Evolutionary conservation across 371 early-diverging fungal genomes (phyloP).

Genomic region (Massospora cicadina): DNA sequence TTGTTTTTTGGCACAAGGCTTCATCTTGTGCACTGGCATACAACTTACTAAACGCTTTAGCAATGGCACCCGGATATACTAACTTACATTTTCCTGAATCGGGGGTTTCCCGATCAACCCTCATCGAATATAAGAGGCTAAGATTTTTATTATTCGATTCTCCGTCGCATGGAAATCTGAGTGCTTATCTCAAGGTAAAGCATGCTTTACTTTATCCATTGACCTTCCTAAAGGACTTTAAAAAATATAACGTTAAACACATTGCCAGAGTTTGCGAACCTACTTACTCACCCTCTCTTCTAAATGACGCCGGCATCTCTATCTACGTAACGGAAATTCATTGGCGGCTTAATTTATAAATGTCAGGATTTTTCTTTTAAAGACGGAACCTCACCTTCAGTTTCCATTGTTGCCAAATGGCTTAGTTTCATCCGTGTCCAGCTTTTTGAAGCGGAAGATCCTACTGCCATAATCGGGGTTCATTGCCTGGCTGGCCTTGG

Average conservation of each 20-base stretch:
- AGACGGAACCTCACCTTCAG: conserved; percentile 70
- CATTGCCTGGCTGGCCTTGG: conserved; percentile 80
- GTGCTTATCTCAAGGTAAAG: conserved; percentile 41
- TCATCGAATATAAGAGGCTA: conserved; percentile 27
- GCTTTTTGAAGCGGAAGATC: conserved; percentile 17
- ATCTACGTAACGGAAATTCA: conserved; percentile 42
- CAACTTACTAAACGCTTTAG: not conserved
- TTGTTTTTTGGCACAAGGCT: not conserved
- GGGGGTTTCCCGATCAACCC: conserved; percentile 17
- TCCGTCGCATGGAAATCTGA: conserved; percentile 64
- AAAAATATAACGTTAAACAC: conserved; percentile 49
- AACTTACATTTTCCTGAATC: not conserved
- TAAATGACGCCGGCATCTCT: conserved; percentile 20
- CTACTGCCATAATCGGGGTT: conserved; percentile 47
- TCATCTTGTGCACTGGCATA: not conserved
- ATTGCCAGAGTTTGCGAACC: conserved; percentile 84
- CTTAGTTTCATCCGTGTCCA: conserved; percentile 40
- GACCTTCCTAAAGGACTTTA: conserved; percentile 30
- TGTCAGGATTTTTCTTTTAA: not conserved
- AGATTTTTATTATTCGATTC: conserved; percentile 79
- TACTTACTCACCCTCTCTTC: conserved; percentile 44
- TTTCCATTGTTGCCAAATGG: conserved; percentile 45
- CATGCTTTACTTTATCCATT: not conserved
- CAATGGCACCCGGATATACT: not conserved
- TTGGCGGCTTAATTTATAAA: not conserved